These are phyloP conservation scores for Neurospora intermedia DNA, from an alignment of 495 filamentous ascomycete species.

Conservation along the genomic window DNA sequence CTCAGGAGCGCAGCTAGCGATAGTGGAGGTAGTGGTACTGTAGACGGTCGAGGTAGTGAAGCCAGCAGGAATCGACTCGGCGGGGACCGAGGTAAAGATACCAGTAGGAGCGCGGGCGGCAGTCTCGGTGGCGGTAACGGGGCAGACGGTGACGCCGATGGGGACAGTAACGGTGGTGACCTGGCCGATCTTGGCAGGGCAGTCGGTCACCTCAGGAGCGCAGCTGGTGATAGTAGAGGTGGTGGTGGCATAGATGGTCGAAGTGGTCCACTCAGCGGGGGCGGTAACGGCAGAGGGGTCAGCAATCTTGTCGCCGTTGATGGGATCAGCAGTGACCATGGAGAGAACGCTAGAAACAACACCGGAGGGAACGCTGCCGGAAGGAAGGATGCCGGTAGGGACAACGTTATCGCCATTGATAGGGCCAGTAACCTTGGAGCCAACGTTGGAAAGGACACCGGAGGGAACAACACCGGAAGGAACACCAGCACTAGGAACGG, in stretches of 20 bases:
- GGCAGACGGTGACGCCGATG: constrained; percentile 34
- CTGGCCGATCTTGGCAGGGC: constrained; percentile 15
- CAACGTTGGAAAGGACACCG: background rate
- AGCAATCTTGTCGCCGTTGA: background rate
- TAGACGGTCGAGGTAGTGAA: constrained; percentile 33
- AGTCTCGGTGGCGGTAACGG: constrained; percentile 26
- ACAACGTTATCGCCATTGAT: background rate
- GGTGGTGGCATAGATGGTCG: constrained; percentile 41
- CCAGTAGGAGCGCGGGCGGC: constrained; percentile 4
- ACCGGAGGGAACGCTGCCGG: background rate
- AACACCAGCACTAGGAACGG: too few species aligned
- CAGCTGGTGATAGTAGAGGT: constrained; percentile 48
- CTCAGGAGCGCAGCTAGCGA: constrained; percentile 47
- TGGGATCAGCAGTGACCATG: background rate
- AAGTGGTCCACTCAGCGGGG: constrained; percentile 11
- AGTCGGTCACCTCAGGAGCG: constrained; percentile 48
- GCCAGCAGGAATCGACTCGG: constrained; percentile 4
- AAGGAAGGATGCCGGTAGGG: background rate
- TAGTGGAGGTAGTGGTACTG: constrained; percentile 42
- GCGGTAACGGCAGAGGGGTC: background rate
- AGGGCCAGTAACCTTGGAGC: background rate
- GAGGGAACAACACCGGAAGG: background rate
- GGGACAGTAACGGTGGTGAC: constrained; percentile 31
- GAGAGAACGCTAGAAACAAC: background rate
- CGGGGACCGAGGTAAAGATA: constrained; percentile 3